Base-by-base conservation (phyloP, 2,329 filamentous ascomycete genomes). In the Fusarium sambucinum region DNA sequence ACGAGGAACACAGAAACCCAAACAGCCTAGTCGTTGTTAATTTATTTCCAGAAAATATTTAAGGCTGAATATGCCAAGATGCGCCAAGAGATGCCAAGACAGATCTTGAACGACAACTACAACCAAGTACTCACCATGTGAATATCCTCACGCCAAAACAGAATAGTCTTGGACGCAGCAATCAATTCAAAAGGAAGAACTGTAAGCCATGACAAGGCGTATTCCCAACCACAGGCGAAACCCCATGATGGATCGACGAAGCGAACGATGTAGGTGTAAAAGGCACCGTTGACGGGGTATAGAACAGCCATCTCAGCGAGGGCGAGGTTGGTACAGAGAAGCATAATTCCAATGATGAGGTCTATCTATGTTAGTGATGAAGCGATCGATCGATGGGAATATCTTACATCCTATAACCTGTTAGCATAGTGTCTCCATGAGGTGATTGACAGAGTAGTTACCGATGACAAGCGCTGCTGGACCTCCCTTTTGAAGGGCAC, bases 151-250 rank as follows among this genome's bases (percentile, higher is more conserved):
- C 88, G 87, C 94, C 94, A 97, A 76, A 92, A 97, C 37, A 89
- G 84, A 51, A 97, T 90, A 0, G 93, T 96, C 35, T 95, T 88
- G 4, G 92, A 90, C 2, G 93, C 94, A 3, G 93, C 92, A 58
- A 97, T 92, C 56, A 97, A 90, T 77, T 97, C 94, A 30, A 97
- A 84, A 0, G 94, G 94, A 19, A 97, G 80, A 1, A 94, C 89
- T 19, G 93, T 86, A 2, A 97, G 86, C 94, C 94, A 97, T 78
- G 96, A 91, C 63, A 97, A 78, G 4, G 92, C 92, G 76, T 97
- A 96, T 85, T 96, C 96, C 93, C 93, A 97, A 27, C 93, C 94
- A 91, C 97, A 96, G 37, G 93, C 92, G 76, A 97, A 97, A 0
- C 94, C 94, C 93, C 93, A 97, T 1, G 94, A 93, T 1, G 94